Evolutionary conservation across 2,329 filamentous ascomycete species (phyloP).

Genomic region (Colletotrichum tamarilloi): DNA sequence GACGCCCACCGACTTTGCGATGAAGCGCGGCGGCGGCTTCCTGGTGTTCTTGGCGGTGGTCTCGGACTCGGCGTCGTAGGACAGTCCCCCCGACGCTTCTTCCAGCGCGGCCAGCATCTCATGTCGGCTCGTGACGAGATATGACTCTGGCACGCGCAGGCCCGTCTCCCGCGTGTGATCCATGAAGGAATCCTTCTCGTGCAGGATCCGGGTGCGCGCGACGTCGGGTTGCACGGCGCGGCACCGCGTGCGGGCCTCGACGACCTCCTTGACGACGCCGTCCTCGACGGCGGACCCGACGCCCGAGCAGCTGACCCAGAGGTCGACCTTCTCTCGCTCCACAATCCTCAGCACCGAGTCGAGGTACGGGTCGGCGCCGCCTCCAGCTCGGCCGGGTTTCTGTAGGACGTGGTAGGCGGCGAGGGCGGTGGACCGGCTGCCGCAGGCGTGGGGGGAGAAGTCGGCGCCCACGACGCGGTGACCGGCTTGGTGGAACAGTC

Average conservation of each 20-base stretch:
- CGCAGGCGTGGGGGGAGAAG: conserved; percentile 63
- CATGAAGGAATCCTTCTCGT: conserved; percentile 75
- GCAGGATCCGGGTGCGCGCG: conserved; percentile 65
- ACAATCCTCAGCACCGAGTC: conserved; percentile 69
- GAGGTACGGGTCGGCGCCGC: conserved; percentile 61
- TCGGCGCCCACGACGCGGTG: conserved; percentile 81
- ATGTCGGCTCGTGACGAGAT: conserved; percentile 62
- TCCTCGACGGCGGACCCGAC: conserved; percentile 75
- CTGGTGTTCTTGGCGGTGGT: conserved; percentile 23
- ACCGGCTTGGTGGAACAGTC: conserved; percentile 71
- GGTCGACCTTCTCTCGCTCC: conserved; percentile 67
- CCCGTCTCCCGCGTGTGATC: conserved; percentile 64
- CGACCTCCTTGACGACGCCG: conserved; percentile 69
- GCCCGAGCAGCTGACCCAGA: conserved; percentile 82
- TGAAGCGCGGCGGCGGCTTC: conserved; percentile 58
- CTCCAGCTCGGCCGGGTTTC: conserved; percentile 36
- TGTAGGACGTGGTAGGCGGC: conserved; percentile 62
- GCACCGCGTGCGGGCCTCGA: conserved; percentile 69
- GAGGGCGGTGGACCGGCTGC: conserved; percentile 69
- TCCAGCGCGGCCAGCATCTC: conserved; percentile 66
- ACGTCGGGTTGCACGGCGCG: conserved; percentile 73
- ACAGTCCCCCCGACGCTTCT: conserved; percentile 32
- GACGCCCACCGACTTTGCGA: conserved; percentile 74
- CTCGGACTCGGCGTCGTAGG: conserved; percentile 2
- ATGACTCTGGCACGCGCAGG: conserved; percentile 63